Percentiles rank a stretch among this genome's conserved stretches.
Evolutionary conservation across 495 filamentous ascomycete genomes (phyloP).

Genomic region (Cenococcum geophilum): DNA sequence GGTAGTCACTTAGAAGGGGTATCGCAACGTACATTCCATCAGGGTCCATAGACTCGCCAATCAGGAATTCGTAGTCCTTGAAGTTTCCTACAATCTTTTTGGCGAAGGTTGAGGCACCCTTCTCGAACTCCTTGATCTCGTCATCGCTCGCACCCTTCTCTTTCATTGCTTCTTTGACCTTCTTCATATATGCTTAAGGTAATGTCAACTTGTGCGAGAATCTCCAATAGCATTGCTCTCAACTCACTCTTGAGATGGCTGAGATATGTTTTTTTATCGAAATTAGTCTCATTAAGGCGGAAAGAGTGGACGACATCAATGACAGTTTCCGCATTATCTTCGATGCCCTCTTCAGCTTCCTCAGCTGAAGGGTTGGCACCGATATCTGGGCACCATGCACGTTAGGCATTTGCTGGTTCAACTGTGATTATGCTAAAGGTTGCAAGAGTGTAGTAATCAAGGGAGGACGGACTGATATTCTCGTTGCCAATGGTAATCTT

Average conservation of each 20-base stretch:
- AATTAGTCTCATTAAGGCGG: slow-evolving; percentile 67
- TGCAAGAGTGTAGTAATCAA: background rate
- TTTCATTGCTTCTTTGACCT: slow-evolving; percentile 62
- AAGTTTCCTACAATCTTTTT: slow-evolving; percentile 78
- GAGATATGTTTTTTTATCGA: slow-evolving; percentile 82
- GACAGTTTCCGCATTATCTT: slow-evolving; percentile 67
- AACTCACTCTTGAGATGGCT: slow-evolving; percentile 70
- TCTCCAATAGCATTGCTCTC: background rate
- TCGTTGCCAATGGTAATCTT: slow-evolving; percentile 76
- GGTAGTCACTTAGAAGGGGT: slow-evolving; percentile 1
- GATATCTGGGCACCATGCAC: slow-evolving; percentile 51
- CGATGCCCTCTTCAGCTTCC: slow-evolving; percentile 65
- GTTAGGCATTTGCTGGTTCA: slow-evolving; percentile 8
- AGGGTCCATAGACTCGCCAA: slow-evolving; percentile 82
- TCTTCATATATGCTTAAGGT: slow-evolving; percentile 77
- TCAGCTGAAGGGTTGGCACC: slow-evolving; percentile 97
- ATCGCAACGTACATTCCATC: slow-evolving; percentile 71
- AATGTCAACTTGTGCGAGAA: background rate
- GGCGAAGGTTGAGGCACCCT: slow-evolving; percentile 58
- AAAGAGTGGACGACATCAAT: slow-evolving; percentile 94
- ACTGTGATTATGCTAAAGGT: background rate
- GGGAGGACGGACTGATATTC: slow-evolving; percentile 56
- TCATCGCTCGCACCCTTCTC: slow-evolving; percentile 54
- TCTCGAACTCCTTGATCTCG: slow-evolving; percentile 70
- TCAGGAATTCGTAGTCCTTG: slow-evolving; percentile 92